Base-by-base conservation (phyloP, 1,139 yeast genomes). In the Taphrina betulina region DNA sequence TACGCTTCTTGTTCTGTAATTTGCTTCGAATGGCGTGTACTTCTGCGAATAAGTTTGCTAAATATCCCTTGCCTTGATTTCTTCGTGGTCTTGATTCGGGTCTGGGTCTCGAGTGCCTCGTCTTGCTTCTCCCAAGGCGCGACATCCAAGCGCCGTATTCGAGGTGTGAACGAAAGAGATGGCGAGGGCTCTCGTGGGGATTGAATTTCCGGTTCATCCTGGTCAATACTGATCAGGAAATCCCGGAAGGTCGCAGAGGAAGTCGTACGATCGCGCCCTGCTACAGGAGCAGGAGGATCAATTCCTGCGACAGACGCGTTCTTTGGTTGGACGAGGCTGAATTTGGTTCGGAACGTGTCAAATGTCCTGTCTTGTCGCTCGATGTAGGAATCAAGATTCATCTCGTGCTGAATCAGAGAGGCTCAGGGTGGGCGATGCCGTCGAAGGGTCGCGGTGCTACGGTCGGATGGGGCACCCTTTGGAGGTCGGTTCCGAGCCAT, bases 331-430 rank as follows among this genome's bases (percentile, higher is more conserved):
- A n/a, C n/a, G n/a, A 43, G 48, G 22, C 17, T 12, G 22, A 43
- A 43, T 20, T 43, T 19, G 20, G 22, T 43, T 8, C 54, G 54
- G 35, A 50, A 50, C 28, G 54, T 50, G 36, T 40, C 46, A 26
- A 50, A 50, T n/a, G 35, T 29, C 16, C 41, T 37, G 22, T 29
- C 45, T 17, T 50, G 54, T 16, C 37, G 38, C 16, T 41, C 54
- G 43, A 37, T 50, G 41, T 38, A 50, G 23, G 54, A 45, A 35
- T 50, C 46, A n/a, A 50, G 46, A 16, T 40, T 38, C 54, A 50
- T 50, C 33, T n/a, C n/a, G 5, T 12, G 37, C 12, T 14, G 33
- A 41, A n/a, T n/a, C n/a, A n/a, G n/a, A n/a, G n/a, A n/a, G n/a
- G n/a, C n/a, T n/a, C n/a, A n/a, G n/a, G n/a, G n/a, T n/a, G n/a